Evolutionary conservation across 768 basidiomycete genomes (phyloP).

Genomic region (Hysterangium stoloniferum): DNA sequence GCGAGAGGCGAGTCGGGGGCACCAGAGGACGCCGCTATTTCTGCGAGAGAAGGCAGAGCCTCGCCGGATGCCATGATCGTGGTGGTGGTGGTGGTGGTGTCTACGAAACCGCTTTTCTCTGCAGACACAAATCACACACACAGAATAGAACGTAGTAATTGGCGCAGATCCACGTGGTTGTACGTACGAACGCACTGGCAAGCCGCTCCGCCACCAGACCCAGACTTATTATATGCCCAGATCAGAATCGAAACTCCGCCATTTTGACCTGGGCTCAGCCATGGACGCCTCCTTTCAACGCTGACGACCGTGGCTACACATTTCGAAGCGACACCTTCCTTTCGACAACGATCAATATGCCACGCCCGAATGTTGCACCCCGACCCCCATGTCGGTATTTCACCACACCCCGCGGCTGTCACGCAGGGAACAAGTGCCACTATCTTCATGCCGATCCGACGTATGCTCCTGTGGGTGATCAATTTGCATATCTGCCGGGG

Average conservation of each 20-base stretch:
- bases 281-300: too few relatives aligned
- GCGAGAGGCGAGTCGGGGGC: constrained; percentile 18
- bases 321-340: too few relatives aligned
- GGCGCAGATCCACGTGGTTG: neutral
- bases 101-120: neutral
- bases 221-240: too few relatives aligned
- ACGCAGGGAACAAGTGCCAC: constrained; percentile 61
- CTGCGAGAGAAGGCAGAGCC: neutral
- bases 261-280: too few relatives aligned
- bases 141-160: neutral
- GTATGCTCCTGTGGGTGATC: constrained; percentile 11
- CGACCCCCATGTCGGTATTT: constrained; percentile 70
- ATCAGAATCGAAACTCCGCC: too few relatives aligned
- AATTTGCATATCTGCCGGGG: too few relatives aligned
- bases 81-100: neutral
- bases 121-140: neutral
- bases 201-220: too few relatives aligned
- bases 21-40: neutral
- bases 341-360: constrained; percentile 9
- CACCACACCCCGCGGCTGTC: constrained; percentile 56
- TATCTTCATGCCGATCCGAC: constrained; percentile 56
- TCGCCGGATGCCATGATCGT: neutral
- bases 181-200: neutral
- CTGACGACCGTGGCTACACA: too few relatives aligned
- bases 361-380: constrained; percentile 22